Percentiles rank a stretch among this genome's conserved stretches.
Conservation (phyloP, 169 alveolate species). For the Cryptosporidium felis region DNA sequence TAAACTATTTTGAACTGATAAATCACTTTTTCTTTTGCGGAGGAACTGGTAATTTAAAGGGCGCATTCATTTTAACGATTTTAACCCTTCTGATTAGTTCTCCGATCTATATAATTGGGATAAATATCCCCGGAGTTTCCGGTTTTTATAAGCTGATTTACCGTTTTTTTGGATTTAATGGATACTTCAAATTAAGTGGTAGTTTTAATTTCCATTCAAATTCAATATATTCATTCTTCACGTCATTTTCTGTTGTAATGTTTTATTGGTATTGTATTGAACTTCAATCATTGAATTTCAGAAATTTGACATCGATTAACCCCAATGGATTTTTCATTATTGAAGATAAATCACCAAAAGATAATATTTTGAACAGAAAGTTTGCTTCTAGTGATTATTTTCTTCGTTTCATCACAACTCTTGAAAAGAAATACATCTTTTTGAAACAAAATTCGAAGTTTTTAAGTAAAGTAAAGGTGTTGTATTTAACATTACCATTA, state of each 20-base stretch:
- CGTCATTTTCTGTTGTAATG: constrained; percentile 10
- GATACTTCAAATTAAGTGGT: background rate
- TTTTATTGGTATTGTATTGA: constrained; percentile 65
- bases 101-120: constrained; percentile 20
- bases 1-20: background rate
- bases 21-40: constrained; percentile 10
- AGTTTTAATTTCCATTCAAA: too few relatives aligned
- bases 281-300: constrained; percentile 20
- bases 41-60: background rate
- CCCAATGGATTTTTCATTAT: background rate
- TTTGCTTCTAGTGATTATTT: background rate
- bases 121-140: constrained; percentile 40
- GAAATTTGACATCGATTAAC: background rate
- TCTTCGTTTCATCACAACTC: constrained; percentile 4
- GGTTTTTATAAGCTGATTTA: background rate
- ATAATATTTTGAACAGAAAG: background rate
- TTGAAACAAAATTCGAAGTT: background rate
- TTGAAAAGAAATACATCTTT: constrained; percentile 5
- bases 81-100: constrained; percentile 9
- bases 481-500: background rate
- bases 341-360: background rate
- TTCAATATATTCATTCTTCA: background rate
- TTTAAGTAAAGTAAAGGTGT: background rate
- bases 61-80: background rate
- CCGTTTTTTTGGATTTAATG: background rate